A percentile compares a stretch with the other conserved stretches of the same genome.
Evolutionary conservation across 2,329 filamentous ascomycete species (phyloP).

Genomic region (Truncatella angustata): DNA sequence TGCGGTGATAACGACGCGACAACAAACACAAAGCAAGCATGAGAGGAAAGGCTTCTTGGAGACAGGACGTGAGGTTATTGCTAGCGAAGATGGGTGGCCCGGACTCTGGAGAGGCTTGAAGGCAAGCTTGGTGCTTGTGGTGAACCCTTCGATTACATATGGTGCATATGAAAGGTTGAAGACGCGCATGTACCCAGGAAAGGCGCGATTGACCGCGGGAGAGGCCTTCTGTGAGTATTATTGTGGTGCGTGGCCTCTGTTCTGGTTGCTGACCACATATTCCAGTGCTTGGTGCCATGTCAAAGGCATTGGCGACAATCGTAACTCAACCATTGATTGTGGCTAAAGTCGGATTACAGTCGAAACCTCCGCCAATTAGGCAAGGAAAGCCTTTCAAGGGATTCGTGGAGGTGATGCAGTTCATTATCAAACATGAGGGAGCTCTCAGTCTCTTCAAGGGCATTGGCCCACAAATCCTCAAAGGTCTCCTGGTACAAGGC

Average conservation of each 20-base stretch:
- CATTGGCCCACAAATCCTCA: slow-evolving; percentile 88
- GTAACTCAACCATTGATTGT: slow-evolving; percentile 94
- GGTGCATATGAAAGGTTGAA: slow-evolving; percentile 91
- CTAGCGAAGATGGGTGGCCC: slow-evolving; percentile 83
- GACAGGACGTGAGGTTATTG: slow-evolving; percentile 83
- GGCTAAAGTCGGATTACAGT: slow-evolving; percentile 95
- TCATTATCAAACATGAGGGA: slow-evolving; percentile 89
- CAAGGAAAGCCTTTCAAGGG: slow-evolving; percentile 90
- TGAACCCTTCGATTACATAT: slow-evolving; percentile 97
- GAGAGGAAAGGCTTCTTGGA: slow-evolving; percentile 85
- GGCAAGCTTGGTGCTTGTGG: slow-evolving; percentile 89
- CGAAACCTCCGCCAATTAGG: slow-evolving; percentile 79
- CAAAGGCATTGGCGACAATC: slow-evolving; percentile 88
- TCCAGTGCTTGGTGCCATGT: slow-evolving; percentile 84
- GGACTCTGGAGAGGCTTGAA: slow-evolving; percentile 95
- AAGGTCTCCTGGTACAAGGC: slow-evolving; percentile 90
- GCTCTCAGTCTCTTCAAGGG: slow-evolving; percentile 88
- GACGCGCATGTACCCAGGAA: slow-evolving; percentile 73
- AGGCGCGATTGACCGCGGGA: slow-evolving; percentile 71
- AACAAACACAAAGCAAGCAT: slow-evolving; percentile 84
- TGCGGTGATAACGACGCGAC: slow-evolving; percentile 89
- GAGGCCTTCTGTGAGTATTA: slow-evolving; percentile 82
- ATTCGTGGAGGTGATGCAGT: slow-evolving; percentile 92
- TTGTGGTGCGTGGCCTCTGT: background rate
- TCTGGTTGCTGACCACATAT: background rate